These are phyloP conservation scores for Trichoderma polysporum DNA, from an alignment of 2,329 filamentous ascomycete species.

Conservation along the genomic window DNA sequence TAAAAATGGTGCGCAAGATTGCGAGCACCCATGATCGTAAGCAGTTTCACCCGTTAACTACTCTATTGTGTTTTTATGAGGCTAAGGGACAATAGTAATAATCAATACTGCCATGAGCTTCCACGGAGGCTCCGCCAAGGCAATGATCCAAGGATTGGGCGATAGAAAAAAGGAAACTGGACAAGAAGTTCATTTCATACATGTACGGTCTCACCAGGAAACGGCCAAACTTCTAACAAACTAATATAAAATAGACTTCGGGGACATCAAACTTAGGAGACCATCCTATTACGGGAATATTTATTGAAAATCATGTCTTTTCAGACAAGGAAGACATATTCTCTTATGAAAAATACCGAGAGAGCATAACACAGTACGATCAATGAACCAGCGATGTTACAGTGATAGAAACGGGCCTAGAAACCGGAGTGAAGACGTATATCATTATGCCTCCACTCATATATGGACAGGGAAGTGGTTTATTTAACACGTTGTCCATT, in stretches of 20 bases:
- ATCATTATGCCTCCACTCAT: background rate
- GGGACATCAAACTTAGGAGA: background rate
- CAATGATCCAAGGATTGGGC: background rate
- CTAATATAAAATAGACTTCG: background rate
- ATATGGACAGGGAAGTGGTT: background rate
- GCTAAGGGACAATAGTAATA: background rate
- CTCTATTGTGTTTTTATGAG: no score
- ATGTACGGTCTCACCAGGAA: background rate
- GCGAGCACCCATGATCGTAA: background rate
- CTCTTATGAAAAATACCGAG: background rate
- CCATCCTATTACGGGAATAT: background rate
- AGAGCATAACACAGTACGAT: background rate
- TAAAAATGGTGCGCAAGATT: background rate
- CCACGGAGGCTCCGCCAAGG: background rate
- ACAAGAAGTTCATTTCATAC: background rate
- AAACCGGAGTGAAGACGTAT: background rate
- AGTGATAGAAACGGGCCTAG: background rate
- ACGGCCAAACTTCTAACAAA: no score
- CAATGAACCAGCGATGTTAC: background rate
- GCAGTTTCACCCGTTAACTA: no score
- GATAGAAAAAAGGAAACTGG: background rate
- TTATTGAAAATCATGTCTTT: background rate
- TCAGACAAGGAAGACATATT: background rate
- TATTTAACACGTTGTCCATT: background rate
- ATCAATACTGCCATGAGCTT: background rate